Conservation (phyloP, 257 asterid genomes). For the Nyctanthes arbortristis region DNA sequence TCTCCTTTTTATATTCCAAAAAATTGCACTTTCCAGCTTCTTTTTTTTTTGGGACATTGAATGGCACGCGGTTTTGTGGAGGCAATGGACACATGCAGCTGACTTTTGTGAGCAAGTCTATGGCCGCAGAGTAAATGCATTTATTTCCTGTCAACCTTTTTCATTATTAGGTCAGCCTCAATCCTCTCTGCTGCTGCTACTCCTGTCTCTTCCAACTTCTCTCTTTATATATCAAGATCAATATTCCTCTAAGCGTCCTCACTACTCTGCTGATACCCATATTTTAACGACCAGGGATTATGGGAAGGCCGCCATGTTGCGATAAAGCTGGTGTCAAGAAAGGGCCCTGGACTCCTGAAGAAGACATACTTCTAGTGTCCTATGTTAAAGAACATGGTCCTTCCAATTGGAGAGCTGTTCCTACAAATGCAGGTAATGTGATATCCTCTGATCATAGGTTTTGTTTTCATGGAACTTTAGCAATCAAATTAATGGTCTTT, state of each 20-base stretch:
- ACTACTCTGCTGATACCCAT: neutral
- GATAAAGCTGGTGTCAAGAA: slow-evolving; percentile 84
- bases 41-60: too few relatives aligned
- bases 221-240: slow-evolving; percentile 50
- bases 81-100: slow-evolving; percentile 42
- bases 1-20: too few relatives aligned
- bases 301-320: slow-evolving; percentile 99
- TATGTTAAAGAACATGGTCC: slow-evolving; percentile 92
- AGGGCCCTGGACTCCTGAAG: slow-evolving; percentile 99
- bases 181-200: slow-evolving; percentile 17
- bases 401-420: slow-evolving; percentile 91
- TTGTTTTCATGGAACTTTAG: neutral
- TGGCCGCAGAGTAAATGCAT: slow-evolving; percentile 64
- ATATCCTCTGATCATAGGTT: neutral
- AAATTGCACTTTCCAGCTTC: too few relatives aligned
- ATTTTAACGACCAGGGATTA: slow-evolving; percentile 14
- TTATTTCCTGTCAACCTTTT: slow-evolving; percentile 72
- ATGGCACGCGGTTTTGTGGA: slow-evolving; percentile 87
- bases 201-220: slow-evolving; percentile 11
- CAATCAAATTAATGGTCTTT: neutral
- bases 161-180: slow-evolving; percentile 40
- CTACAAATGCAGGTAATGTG: slow-evolving; percentile 58
- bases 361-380: slow-evolving; percentile 77
- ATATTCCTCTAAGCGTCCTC: slow-evolving; percentile 19
- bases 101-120: slow-evolving; percentile 65